Conservation (phyloP, 495 filamentous ascomycete species). For the Penicillium desertorum region DNA sequence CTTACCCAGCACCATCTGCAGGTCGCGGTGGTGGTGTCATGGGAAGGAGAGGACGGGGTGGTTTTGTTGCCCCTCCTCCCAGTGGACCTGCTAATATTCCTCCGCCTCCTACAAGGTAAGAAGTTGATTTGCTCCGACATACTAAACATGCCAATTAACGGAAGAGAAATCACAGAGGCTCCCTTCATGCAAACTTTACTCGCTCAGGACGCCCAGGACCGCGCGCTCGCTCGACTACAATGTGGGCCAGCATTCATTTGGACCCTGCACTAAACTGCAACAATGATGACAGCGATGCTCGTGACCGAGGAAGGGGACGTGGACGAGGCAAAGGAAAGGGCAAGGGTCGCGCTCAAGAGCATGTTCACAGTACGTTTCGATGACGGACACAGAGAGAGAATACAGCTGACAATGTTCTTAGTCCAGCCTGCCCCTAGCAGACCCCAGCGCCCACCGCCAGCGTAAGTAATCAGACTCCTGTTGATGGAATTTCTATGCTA, state of each 20-base stretch:
- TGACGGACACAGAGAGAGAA: neutral
- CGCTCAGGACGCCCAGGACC: neutral
- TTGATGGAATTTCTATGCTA: neutral
- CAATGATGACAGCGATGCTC: slow-evolving; percentile 9
- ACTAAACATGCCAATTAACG: neutral
- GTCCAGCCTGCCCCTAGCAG: neutral
- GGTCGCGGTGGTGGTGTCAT: slow-evolving; percentile 26
- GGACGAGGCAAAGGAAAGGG: neutral
- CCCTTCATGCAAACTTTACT: neutral
- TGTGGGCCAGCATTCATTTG: slow-evolving; percentile 4
- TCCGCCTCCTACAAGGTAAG: neutral
- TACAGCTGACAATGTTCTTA: neutral
- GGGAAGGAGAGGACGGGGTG: slow-evolving; percentile 19
- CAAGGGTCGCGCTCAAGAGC: neutral
- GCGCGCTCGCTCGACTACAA: neutral
- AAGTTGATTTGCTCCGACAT: neutral
- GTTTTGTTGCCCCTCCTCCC: neutral
- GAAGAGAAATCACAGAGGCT: neutral
- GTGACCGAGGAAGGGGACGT: slow-evolving; percentile 1
- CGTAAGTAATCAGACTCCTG: neutral
- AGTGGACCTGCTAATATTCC: neutral
- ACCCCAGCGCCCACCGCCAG: neutral
- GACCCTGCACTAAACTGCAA: slow-evolving; percentile 31
- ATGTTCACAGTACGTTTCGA: slow-evolving; percentile 2
- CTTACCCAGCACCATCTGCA: neutral